Evolutionary conservation across 768 basidiomycete species (phyloP), one percentile per base, ranked within the genome.

Genomic region (Mrakia gelida): DNA sequence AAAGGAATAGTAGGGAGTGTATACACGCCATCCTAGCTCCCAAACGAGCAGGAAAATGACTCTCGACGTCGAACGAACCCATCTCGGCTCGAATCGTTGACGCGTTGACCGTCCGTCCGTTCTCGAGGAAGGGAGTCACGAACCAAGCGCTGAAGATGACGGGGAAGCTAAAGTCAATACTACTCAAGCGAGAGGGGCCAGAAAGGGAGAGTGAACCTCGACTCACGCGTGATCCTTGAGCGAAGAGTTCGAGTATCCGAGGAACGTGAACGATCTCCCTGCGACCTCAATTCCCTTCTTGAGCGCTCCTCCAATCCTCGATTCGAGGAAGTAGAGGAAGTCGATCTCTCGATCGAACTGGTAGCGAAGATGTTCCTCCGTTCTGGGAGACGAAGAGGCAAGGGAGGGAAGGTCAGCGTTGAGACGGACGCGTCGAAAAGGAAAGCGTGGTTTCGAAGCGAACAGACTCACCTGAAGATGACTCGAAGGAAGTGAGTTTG

Each of bases 21-120:
- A n/a, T n/a, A n/a, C n/a, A n/a, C 7, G 90, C 90, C 45, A 92
- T 86, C 21, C 92, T 86, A 5, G 92, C 92, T 0, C 88, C 91
- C 82, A 90, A 91, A 72, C 91, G 86, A 32, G 91, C 90, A 4
- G 91, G 91, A 79, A 90, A 91, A 71, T 83, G 84, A n/a, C 87
- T 88, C 13, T 91, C 83, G 56, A 86, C 83, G 11, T 86, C 83
- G 82, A 92, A 91, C n/a, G 92, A 85, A 7, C 91, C 91, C 1
- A 92, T 80, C 70, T 87, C 84, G 5, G 80, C 63, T 61, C 92
- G 90, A 79, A 92, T 91, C 6, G 80, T 82, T 6, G 82, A 67
- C 6, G 90, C 88, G 68, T 86, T 84, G 41, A 94, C 32, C n/a
- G n/a, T 62, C n/a, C 61, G n/a, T 32, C 61, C 61, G 21, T 62